A percentile compares a stretch with the other conserved stretches of the same genome.
phyloP scores from a whole-genome alignment of 495 filamentous ascomycete genomes.

The Podospora tetraspora region DNA sequence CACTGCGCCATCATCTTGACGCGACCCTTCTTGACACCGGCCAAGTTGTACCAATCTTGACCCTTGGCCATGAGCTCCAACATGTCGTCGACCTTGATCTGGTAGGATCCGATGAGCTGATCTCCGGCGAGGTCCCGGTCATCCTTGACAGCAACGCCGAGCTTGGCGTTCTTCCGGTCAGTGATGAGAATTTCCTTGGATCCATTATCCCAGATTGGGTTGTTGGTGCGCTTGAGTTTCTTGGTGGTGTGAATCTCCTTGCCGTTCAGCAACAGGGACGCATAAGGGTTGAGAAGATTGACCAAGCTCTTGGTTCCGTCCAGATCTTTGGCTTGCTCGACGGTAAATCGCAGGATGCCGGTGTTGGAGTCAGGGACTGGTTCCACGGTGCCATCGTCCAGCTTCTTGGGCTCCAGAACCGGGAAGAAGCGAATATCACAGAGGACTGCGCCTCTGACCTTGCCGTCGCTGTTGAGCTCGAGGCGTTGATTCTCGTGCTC shows the following conservation, averaged over 20 bases:
- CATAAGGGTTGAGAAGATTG: conserved; percentile 86
- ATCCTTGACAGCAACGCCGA: conserved; percentile 91
- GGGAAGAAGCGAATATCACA: conserved; percentile 94
- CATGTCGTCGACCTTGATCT: conserved; percentile 92
- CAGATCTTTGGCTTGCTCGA: conserved; percentile 94
- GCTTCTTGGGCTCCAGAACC: conserved; percentile 64
- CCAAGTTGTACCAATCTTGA: conserved; percentile 91
- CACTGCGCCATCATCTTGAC: conserved; percentile 86
- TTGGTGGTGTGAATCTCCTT: conserved; percentile 80
- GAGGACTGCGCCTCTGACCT: conserved; percentile 70
- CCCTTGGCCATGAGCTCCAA: conserved; percentile 85
- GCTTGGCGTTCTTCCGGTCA: conserved; percentile 78
- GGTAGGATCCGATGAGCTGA: conserved; percentile 80
- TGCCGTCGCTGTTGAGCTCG: conserved; percentile 79
- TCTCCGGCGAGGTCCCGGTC: conserved; percentile 81
- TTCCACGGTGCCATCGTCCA: conserved; percentile 69
- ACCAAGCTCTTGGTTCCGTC: conserved; percentile 85
- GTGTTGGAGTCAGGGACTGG: conserved; percentile 84
- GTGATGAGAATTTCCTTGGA: conserved; percentile 91
- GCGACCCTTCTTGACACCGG: conserved; percentile 73
- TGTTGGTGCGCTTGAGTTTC: conserved; percentile 92
- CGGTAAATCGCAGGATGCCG: conserved; percentile 84
- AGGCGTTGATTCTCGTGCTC: conserved; percentile 80
- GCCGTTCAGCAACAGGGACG: conserved; percentile 77
- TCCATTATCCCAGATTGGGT: conserved; percentile 86